Evolutionary conservation across 1,139 yeast species (phyloP), one percentile per base, ranked within the genome.

Genomic region (Groenewaldozyma auringiensis): DNA sequence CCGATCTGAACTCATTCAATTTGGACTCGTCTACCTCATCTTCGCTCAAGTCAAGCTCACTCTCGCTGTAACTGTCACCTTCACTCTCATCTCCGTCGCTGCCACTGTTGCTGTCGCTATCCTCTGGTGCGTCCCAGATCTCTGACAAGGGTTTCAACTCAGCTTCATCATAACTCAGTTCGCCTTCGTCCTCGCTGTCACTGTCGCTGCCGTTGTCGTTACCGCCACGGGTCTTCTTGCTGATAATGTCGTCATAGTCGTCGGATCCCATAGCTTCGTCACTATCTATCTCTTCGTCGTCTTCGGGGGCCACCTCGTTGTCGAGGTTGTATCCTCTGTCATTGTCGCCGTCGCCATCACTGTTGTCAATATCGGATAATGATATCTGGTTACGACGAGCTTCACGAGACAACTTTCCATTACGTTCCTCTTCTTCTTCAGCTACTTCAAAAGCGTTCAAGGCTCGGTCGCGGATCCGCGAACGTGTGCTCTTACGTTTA

Each of bases 101-200:
- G 37, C 63, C 65, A 20, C 88, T 80, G 56, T 81, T 86, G 16
- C 63, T 66, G 3, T 48, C 40, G 4, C 58, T 63, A 40, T 59
- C 46, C 18, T 42, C 45, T 16, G 35, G 43, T 46, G 53, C 6
- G 62, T 84, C 96, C 95, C 95, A 88, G 3, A 86, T 89, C 55
- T 82, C 88, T 4, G 95, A 83, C 41, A 88, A 70, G 0, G 94
- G 76, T 46, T 84, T 76, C 49, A 88, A 70, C 55, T 86, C 84
- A 33, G 67, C 69, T 61, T 86, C 95, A 57, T 88, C 96, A 42
- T 77, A 63, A 57, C 81, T 76, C 41, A 48, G 54, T 35, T 54
- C 56, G n/a, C 52, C 59, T 11, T 66, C 68, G 53, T 76, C 70
- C n/a, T 54, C 57, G 17, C 57, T 66, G 2, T 53, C 50, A n/a